Percentiles rank a stretch among this genome's conserved stretches.
Conservation (phyloP, 305 asterid species). For the Lippia alba region DNA sequence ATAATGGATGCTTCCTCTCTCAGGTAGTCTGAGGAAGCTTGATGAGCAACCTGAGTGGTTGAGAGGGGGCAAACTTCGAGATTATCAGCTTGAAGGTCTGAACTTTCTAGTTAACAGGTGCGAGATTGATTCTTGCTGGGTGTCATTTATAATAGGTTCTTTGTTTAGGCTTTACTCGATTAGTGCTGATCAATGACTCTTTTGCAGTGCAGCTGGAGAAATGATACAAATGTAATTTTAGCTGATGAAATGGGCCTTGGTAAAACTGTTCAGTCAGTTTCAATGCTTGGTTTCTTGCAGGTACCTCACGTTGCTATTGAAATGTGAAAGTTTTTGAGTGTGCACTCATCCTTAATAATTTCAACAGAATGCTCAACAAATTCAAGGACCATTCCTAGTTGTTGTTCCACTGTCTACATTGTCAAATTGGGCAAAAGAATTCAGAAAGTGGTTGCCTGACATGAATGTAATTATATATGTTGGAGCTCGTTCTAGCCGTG, state of each 20-base stretch:
- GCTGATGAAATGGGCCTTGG: conserved; percentile 99
- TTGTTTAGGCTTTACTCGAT: conserved; percentile 21
- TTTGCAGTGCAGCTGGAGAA: conserved; percentile 94
- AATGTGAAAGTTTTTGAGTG: conserved; percentile 15
- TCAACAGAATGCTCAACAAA: conserved; percentile 89
- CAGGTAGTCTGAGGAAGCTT: conserved; percentile 98
- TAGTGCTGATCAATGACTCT: conserved; percentile 62
- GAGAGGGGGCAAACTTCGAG: conserved; percentile 96
- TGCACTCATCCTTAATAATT: conserved; percentile 35
- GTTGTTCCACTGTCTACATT: conserved; percentile 97
- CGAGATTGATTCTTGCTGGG: conserved; percentile 41
- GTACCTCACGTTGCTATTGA: conserved; percentile 45
- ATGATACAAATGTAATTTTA: conserved; percentile 96
- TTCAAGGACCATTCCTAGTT: conserved; percentile 98
- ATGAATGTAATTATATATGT: conserved; percentile 92
- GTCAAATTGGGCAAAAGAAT: conserved; percentile 99
- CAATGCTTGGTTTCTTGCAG: conserved; percentile 99
- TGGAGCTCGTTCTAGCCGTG: conserved; percentile 99
- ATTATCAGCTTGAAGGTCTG: conserved; percentile 99
- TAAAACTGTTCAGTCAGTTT: conserved; percentile 98
- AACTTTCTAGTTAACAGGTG: conserved; percentile 99
- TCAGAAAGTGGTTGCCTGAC: conserved; percentile 93
- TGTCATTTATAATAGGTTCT: conserved; percentile 24
- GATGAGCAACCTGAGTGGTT: conserved; percentile 99
- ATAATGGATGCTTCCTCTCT: conserved; percentile 28